Percentiles rank a stretch among this genome's conserved stretches.
These are phyloP conservation scores for Solioccasus polychromus DNA, from an alignment of 768 basidiomycete genomes.

Conservation along the genomic window DNA sequence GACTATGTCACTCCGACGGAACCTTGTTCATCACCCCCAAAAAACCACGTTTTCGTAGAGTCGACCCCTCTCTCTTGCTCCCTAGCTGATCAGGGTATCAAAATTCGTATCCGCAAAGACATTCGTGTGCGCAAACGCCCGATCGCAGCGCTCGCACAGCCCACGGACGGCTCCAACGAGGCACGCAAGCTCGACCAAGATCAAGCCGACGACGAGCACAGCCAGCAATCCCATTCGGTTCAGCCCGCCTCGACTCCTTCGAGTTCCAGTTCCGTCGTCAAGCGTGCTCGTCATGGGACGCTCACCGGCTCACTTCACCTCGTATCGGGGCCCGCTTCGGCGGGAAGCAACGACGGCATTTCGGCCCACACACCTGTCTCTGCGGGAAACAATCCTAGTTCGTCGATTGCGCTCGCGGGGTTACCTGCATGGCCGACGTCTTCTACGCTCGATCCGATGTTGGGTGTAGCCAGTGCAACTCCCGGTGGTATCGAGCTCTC, in stretches of 20 bases:
- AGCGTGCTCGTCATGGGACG: constrained; percentile 30
- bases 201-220: constrained; percentile 22
- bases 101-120: constrained; percentile 91
- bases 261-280: constrained; percentile 8
- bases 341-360: constrained; percentile 14
- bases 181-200: constrained; percentile 28
- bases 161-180: constrained; percentile 16
- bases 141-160: constrained; percentile 34
- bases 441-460: constrained; percentile 30
- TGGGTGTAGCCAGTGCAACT: constrained; percentile 30
- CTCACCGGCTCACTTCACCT: constrained; percentile 21
- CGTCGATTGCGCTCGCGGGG: constrained; percentile 26
- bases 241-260: constrained; percentile 9
- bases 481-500: constrained; percentile 33
- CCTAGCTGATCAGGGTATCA: constrained; percentile 93
- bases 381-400: constrained; percentile 7
- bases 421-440: constrained; percentile 33
- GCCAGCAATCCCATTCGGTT: constrained; percentile 11
- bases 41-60: constrained; percentile 42
- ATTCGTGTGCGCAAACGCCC: constrained; percentile 79
- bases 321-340: constrained; percentile 17
- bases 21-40: constrained; percentile 2
- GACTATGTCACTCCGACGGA: constrained; percentile 13
- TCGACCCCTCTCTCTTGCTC: constrained; percentile 87
- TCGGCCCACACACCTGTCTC: constrained; percentile 20